Base-by-base conservation (phyloP, 179 eudicot species). In the Beta lomatogona region DNA sequence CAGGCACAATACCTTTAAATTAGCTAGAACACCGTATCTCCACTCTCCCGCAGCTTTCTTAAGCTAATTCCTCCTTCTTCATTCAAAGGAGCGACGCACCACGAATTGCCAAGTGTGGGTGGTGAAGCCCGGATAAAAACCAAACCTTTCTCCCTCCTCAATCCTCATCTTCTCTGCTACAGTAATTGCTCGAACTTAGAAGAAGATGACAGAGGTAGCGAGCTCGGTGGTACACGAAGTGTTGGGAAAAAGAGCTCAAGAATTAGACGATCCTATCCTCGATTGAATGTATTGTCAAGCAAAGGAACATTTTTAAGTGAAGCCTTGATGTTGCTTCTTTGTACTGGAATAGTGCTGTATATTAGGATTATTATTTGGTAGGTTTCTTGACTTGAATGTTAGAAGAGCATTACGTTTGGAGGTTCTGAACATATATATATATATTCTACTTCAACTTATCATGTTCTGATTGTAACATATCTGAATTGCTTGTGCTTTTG, bases 221-320 rank as follows among this genome's bases (percentile, higher is more conserved):
- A 89, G 93, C 85, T 80, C 86, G 2, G 97, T 96, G 21, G 97
- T 96, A 3, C 90, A 91, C 80, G 93, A 96, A 73, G 97, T 96
- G 44, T 65, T 96, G 22, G 98, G 98, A 6, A 91, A 50, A 22
- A 81, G 89, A 16, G 81, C 87, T 3, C 83, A 80, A 0, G 98
- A 96, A 58, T 82, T 96, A 0, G 99, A 96, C 87, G 82, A 94
- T 74, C 99, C 98, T 6, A 96, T 96, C 66, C 82, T 94, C 71
- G 94, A 91, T 28, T 64, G 69, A 25, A 9, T 64, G 25, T 25
- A 14, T 25, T 64, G 16, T 12, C 25, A 25, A 22, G 69, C 69
- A 25, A 64, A 64, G 66, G 31, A 10, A 48, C 52, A 19, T 61
- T 61, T 61, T 61, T 1, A n/a, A 21, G 31, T 61, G 36, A 61